Percentiles rank a stretch among this genome's conserved stretches.
Conservation (phyloP, 768 basidiomycete genomes). For the Pulveroboletus sp. region DNA sequence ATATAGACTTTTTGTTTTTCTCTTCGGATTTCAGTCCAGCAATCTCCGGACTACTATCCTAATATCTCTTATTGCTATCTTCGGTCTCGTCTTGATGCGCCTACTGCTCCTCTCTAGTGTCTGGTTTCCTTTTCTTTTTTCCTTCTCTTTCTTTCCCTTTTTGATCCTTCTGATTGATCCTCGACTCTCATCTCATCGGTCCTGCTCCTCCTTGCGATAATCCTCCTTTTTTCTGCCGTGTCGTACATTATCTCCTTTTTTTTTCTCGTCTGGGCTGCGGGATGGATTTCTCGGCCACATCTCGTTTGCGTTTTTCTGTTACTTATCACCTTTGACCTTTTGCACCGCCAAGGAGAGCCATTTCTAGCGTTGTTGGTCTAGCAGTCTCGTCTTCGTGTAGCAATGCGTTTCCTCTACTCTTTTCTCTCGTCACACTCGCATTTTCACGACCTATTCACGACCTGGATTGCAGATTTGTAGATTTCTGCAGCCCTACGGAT, state of each 20-base stretch:
- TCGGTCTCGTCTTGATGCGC: conserved; percentile 15
- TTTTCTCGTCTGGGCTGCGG: conserved; percentile 25
- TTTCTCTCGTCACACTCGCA: conserved; percentile 12
- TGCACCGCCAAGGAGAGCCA: conserved; percentile 29
- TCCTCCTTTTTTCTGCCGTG: conserved; percentile 23
- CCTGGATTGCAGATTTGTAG: conserved; percentile 28
- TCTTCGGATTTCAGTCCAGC: conserved; percentile 23
- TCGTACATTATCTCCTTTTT: conserved; percentile 26
- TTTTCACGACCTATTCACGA: conserved; percentile 12
- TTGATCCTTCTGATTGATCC: not conserved
- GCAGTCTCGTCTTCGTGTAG: conserved; percentile 30
- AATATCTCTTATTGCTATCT: conserved; percentile 35
- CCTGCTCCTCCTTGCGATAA: conserved; percentile 32
- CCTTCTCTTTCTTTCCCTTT: not conserved
- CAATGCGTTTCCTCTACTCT: conserved; percentile 28
- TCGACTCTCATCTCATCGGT: conserved; percentile 3
- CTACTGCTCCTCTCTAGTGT: too few relatives aligned
- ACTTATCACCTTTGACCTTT: conserved; percentile 36
- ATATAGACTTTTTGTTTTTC: conserved; percentile 22
- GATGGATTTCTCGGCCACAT: conserved; percentile 30
- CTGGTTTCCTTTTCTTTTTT: too few relatives aligned
- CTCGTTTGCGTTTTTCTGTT: conserved; percentile 19
- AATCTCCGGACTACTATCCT: conserved; percentile 28
- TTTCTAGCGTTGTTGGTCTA: conserved; percentile 27
- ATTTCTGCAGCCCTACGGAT: conserved; percentile 26